Conservation (phyloP, 768 basidiomycete species). For the Boletus barrowsii region DNA sequence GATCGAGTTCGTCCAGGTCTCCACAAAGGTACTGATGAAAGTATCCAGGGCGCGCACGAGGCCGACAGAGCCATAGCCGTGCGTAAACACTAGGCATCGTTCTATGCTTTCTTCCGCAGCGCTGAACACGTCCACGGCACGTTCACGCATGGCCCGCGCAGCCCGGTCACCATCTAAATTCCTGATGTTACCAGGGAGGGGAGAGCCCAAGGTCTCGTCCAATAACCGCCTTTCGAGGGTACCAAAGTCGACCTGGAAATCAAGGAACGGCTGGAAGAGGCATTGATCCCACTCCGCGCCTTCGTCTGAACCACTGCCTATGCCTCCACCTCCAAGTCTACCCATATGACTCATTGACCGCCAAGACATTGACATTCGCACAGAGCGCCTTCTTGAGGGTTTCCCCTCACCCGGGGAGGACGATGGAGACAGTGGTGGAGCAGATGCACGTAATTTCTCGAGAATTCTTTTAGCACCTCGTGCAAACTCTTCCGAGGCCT, state of each 20-base stretch:
- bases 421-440: constrained; percentile 17
- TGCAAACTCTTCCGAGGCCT: constrained; percentile 82
- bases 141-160: constrained; percentile 70
- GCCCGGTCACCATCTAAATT: constrained; percentile 37
- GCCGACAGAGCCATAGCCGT: constrained; percentile 80
- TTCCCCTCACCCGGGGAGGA: constrained; percentile 23
- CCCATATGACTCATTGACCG: constrained; percentile 36
- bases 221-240: constrained; percentile 72
- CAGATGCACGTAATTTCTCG: constrained; percentile 59
- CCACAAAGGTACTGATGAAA: constrained; percentile 69
- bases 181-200: constrained; percentile 32
- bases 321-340: constrained; percentile 12
- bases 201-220: constrained; percentile 51
- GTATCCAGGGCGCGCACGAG: constrained; percentile 73
- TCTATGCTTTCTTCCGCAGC: constrained; percentile 76
- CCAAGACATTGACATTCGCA: constrained; percentile 65
- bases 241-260: constrained; percentile 84
- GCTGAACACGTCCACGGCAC: constrained; percentile 69
- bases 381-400: constrained; percentile 51
- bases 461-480: constrained; percentile 68
- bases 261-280: constrained; percentile 91
- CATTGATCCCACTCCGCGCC: constrained; percentile 80
- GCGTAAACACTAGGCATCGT: constrained; percentile 77
- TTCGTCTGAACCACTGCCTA: constrained; percentile 18
- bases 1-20: constrained; percentile 55